Percentiles rank a stretch among this genome's conserved stretches.
Conservation (phyloP, 495 filamentous ascomycete species). For the Neurospora terricola region DNA sequence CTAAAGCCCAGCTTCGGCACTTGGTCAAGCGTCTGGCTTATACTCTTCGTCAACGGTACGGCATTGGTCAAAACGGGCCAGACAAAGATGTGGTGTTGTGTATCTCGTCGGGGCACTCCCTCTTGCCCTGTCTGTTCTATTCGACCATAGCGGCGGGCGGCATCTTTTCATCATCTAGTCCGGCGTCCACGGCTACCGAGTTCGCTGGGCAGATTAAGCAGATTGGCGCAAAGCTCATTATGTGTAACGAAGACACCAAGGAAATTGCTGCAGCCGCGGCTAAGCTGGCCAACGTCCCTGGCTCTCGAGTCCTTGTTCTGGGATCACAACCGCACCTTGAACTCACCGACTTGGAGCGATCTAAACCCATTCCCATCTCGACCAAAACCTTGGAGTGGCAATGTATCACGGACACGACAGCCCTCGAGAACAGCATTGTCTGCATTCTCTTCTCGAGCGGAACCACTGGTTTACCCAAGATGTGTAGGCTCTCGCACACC, state of each 20-base stretch:
- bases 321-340: slow-evolving; percentile 11
- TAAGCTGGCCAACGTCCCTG: slow-evolving; percentile 43
- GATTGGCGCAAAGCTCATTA: slow-evolving; percentile 41
- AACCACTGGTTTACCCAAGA: slow-evolving; percentile 76
- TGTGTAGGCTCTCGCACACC: slow-evolving; percentile 63
- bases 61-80: slow-evolving; percentile 35
- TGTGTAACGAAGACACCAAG: slow-evolving; percentile 41
- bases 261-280: slow-evolving; percentile 51
- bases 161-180: slow-evolving; percentile 37
- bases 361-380: background rate
- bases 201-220: slow-evolving; percentile 32
- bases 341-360: background rate
- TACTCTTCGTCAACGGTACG: slow-evolving; percentile 36
- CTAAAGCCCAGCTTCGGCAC: slow-evolving; percentile 35
- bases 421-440: slow-evolving; percentile 21
- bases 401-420: slow-evolving; percentile 31
- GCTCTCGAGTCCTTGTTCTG: slow-evolving; percentile 25
- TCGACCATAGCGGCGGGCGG: slow-evolving; percentile 40
- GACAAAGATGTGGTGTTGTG: slow-evolving; percentile 42
- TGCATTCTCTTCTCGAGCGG: slow-evolving; percentile 83
- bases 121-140: slow-evolving; percentile 38
- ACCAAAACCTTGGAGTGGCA: slow-evolving; percentile 27
- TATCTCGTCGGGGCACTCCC: slow-evolving; percentile 39
- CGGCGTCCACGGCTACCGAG: slow-evolving; percentile 32
- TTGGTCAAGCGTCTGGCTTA: slow-evolving; percentile 36